Base-by-base conservation (phyloP, 805 yeast species). In the Candida pini region DNA sequence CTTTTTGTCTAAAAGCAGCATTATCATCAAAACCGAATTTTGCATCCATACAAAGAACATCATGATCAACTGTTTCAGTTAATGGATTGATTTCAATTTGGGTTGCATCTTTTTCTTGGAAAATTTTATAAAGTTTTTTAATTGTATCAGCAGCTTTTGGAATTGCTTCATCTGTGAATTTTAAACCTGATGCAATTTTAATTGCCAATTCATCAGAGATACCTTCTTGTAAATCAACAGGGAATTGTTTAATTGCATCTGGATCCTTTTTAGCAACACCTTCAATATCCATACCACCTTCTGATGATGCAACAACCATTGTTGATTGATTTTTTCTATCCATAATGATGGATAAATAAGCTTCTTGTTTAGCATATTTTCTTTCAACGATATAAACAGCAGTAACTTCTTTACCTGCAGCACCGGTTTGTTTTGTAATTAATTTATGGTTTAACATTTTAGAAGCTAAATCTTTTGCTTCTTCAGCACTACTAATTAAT, bases 271-370 rank as follows among this genome's bases (percentile, higher is more conserved):
- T 81, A 42, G 98, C 99, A 51, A 92, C 97, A 62, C 95, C 96
- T 73, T 92, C 99, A 57, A 92, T 92, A 69, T 92, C 96, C 95
- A 92, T 89, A 72, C 99, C 99, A 71, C 99, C 99, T 69, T 92
- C 92, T 45, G 94, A 71, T 22, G 97, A 88, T 33, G 96, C 96
- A 46, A 92, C 96, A 57, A 92, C 84, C 68, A 92, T 72, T 41
- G 97, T 96, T 49, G 76, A 70, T 67, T 89, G 95, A 48, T 81
- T 75, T 50, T 79, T 75, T 71, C 99, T 87, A 73, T 92, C 97
- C 83, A 89, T 76, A 51, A 92, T 73, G 50, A 92, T 87, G 44
- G 97, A 95, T 49, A 92, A 66, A 68, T 92, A 92, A 39, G 97
- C 95, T 71, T 92, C 99, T 51, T 94, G 88, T 54, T 80, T 73